These are phyloP conservation scores for Solidago caesia DNA, from an alignment of 129 eudicot species.

Conservation along the genomic window DNA sequence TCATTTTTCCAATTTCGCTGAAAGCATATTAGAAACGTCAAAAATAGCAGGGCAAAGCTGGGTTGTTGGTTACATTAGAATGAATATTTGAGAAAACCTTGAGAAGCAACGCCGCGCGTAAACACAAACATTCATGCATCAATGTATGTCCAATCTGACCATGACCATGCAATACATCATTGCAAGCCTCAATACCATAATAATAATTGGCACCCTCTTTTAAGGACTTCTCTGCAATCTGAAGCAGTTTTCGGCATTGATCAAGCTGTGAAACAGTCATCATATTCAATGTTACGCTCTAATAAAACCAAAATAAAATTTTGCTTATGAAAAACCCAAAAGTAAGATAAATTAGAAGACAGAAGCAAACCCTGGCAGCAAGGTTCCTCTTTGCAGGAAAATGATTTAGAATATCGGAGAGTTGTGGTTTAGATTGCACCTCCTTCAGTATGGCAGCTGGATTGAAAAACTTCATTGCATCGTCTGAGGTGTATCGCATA, in stretches of 20 bases:
- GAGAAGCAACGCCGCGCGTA: constrained; percentile 78
- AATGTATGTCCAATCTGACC: constrained; percentile 62
- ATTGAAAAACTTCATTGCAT: constrained; percentile 55
- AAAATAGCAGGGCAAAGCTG: constrained; percentile 9
- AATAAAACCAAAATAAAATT: neutral
- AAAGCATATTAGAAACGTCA: neutral
- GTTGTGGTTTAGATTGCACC: constrained; percentile 46
- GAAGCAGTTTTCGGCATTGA: constrained; percentile 70
- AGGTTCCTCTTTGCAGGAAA: constrained; percentile 40
- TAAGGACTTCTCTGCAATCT: constrained; percentile 72
- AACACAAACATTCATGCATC: constrained; percentile 79
- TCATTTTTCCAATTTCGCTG: constrained; percentile 97
- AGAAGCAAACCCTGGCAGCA: constrained; percentile 51
- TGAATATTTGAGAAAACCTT: constrained; percentile 48
- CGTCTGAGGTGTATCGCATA: constrained; percentile 67
- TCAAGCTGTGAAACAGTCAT: constrained; percentile 49
- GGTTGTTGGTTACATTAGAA: constrained; percentile 1
- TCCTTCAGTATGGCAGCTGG: constrained; percentile 51
- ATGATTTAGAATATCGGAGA: constrained; percentile 43
- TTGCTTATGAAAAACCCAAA: neutral
- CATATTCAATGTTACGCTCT: constrained; percentile 12
- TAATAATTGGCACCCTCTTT: constrained; percentile 60
- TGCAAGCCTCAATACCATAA: constrained; percentile 90
- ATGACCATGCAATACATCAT: constrained; percentile 81
- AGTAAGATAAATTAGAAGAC: neutral